phyloP scores from a whole-genome alignment of 352 stramenopile species.

The Globisporangium spinosum region DNA sequence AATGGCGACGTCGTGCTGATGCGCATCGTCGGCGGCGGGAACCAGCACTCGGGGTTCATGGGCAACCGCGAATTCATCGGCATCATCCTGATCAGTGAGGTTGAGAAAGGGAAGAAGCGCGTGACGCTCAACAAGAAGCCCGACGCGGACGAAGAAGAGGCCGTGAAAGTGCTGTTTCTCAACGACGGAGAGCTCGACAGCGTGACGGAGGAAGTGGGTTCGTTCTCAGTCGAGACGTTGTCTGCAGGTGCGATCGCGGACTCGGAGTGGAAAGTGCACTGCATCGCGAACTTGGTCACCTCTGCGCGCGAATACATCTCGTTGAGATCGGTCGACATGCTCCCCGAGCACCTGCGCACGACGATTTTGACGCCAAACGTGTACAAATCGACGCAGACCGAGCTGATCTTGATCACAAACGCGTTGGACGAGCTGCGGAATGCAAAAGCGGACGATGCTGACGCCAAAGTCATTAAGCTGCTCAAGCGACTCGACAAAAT shows the following conservation, averaged over 20 bases:
- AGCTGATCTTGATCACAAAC: conserved; percentile 61
- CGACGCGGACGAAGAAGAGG: conserved; percentile 54
- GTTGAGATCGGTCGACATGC: conserved; percentile 78
- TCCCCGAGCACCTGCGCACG: conserved; percentile 74
- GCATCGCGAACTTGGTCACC: conserved; percentile 75
- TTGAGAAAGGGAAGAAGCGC: conserved; percentile 56
- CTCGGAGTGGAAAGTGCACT: conserved; percentile 76
- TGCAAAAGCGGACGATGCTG: conserved; percentile 20
- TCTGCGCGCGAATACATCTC: conserved; percentile 79
- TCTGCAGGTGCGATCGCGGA: conserved; percentile 58
- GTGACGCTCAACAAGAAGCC: conserved; percentile 34
- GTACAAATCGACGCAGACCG: conserved; percentile 78
- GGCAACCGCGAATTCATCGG: conserved; percentile 65
- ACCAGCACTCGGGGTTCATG: conserved; percentile 26
- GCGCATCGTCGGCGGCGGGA: conserved; percentile 29
- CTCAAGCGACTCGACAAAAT: conserved; percentile 67
- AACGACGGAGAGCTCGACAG: conserved; percentile 78
- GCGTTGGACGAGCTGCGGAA: conserved; percentile 58
- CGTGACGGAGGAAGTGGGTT: conserved; percentile 48
- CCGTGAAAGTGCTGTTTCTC: conserved; percentile 71
- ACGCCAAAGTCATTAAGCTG: conserved; percentile 52
- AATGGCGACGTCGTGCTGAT: conserved; percentile 80
- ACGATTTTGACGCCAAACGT: conserved; percentile 75
- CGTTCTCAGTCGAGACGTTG: conserved; percentile 67
- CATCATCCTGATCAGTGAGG: conserved; percentile 72